Evolutionary conservation across 2,329 filamentous ascomycete genomes (phyloP).

Genomic region (Ciborinia camelliae): DNA sequence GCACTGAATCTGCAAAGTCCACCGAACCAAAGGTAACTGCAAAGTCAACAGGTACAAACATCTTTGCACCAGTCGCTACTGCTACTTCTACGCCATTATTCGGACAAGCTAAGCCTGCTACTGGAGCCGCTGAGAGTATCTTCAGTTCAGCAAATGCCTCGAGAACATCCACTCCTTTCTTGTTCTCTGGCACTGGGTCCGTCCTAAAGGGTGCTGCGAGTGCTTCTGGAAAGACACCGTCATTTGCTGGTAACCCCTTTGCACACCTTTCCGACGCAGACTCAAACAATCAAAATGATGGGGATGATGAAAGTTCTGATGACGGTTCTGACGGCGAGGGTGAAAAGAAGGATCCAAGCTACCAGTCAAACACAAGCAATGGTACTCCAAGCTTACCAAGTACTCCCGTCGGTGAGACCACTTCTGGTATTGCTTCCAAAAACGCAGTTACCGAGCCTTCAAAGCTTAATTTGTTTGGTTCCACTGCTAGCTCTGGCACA

Average conservation of each 20-base stretch:
- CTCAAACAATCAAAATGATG: conserved; percentile 43
- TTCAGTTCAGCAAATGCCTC: conserved; percentile 31
- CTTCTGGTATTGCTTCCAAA: conserved; percentile 32
- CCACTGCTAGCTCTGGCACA: conserved; percentile 29
- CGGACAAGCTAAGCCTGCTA: conserved; percentile 41
- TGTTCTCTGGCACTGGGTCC: conserved; percentile 29
- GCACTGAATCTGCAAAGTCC: conserved; percentile 8
- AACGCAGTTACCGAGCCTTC: conserved; percentile 33
- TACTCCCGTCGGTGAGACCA: conserved; percentile 30
- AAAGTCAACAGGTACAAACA: conserved; percentile 10
- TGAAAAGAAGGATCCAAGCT: conserved; percentile 34
- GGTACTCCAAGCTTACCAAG: conserved; percentile 24
- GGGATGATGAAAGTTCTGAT: conserved; percentile 44
- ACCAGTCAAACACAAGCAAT: conserved; percentile 25
- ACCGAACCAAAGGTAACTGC: neutral
- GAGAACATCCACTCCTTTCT: conserved; percentile 31
- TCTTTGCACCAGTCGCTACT: neutral
- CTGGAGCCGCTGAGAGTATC: conserved; percentile 33
- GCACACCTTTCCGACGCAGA: conserved; percentile 53
- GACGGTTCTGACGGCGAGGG: conserved; percentile 44
- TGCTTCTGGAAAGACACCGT: conserved; percentile 22
- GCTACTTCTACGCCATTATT: conserved; percentile 24
- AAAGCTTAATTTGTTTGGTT: conserved; percentile 38
- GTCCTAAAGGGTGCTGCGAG: conserved; percentile 31
- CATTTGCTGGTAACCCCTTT: conserved; percentile 52